Evolutionary conservation across 257 asterid species (phyloP), one percentile per base, ranked within the genome.

Genomic region (Leonotis leonurus): DNA sequence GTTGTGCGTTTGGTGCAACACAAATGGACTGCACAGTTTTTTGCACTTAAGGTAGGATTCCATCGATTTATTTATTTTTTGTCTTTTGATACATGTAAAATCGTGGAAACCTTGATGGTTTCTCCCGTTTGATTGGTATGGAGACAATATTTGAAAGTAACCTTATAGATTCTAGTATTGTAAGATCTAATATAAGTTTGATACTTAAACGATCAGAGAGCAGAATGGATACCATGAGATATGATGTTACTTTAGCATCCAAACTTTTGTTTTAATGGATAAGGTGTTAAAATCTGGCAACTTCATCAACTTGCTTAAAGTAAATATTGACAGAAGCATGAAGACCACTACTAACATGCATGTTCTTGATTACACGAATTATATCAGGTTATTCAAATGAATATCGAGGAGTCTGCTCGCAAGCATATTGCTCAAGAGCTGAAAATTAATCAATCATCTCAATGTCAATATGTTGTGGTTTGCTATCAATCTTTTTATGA

Each of bases 311-410:
- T 33, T 33, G 13, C 39, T 7, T 8, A 33, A 33, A 9, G 39
- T 43, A 10, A 37, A 13, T 29, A 22, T 8, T 5, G 21, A 12
- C 8, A 8, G 40, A 56, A 56, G 62, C 37, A 26, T 52, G 5
- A 26, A 22, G 14, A 43, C 18, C 59, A 35, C 18, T 51, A 35
- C 18, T 51, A 17, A 20, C 29, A 52, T 46, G 16, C 11, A 10
- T 56, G 3, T 33, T 56, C 41, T 35, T 62, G 36, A 57, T 50
- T 62, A 39, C 7, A 32, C 10, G 44, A 22, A 46, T 37, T 18
- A 50, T 65, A 58, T 37, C 86, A 93, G 99, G 99, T 93, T 76
- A 89, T 93, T 75, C 99, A 93, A 75, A 89, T 93, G 99, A 93
- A 89, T 53, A 78, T 93, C 30, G 97, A 88, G 41, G 93, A 84